These are phyloP conservation scores for Calophaca sinica DNA, from an alignment of 306 rosid species.

Conservation along the genomic window DNA sequence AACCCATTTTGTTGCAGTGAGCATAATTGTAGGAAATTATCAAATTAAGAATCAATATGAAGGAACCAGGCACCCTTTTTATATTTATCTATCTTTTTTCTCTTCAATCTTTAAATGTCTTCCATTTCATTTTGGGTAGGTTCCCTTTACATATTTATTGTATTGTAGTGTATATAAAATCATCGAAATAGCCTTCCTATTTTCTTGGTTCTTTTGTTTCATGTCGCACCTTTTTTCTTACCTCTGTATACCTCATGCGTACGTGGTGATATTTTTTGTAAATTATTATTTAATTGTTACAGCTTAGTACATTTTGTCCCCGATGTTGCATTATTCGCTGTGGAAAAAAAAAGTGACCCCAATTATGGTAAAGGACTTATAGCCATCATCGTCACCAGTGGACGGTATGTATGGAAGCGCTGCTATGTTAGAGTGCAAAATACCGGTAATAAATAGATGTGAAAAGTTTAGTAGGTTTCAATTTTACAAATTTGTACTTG, in stretches of 20 bases:
- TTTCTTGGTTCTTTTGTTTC: constrained; percentile 29
- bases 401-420: no score
- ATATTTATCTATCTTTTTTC: constrained; percentile 33
- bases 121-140: constrained; percentile 63
- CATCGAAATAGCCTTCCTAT: constrained; percentile 50
- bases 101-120: constrained; percentile 39
- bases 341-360: no score
- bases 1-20: constrained; percentile 65
- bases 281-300: constrained; percentile 35
- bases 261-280: constrained; percentile 41
- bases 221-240: background rate
- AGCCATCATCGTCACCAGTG: no score
- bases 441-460: no score
- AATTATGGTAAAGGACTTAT: no score
- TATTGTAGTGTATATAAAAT: constrained; percentile 88
- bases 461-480: no score
- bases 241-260: constrained; percentile 34
- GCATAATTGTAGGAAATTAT: constrained; percentile 47
- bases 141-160: constrained; percentile 66
- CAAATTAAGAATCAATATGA: constrained; percentile 51
- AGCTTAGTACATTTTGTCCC: constrained; percentile 11
- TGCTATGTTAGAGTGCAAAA: no score
- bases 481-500: no score
- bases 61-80: constrained; percentile 51
- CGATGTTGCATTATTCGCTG: background rate